Base-by-base conservation (phyloP, 768 basidiomycete genomes). In the Ramaria rubella region DNA sequence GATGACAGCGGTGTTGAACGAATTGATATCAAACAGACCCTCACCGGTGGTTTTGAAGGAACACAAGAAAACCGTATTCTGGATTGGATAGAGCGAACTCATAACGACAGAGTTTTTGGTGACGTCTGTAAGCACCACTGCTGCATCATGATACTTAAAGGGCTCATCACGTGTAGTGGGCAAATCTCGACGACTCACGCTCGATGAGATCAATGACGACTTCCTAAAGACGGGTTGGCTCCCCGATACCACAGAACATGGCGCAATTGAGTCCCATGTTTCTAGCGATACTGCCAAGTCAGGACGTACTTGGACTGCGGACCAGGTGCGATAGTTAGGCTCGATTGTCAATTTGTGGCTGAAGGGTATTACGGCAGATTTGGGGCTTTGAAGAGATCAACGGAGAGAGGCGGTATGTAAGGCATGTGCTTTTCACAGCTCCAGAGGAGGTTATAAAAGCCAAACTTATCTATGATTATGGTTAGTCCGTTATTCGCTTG, bases 221-320 rank as follows among this genome's bases (percentile, higher is more conserved):
- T 74, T 65, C 59, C 63, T 80, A 57, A 73, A 67, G 63, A 59
- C 63, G 19, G 77, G 65, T 31, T 79, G 78, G 77, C 63, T 71
- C n/a, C 69, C 67, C 23, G 76, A 77, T 45, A 70, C 73, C 34
- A 52, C 68, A 38, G 50, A 58, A 42, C 23, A 26, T 45, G 51
- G 51, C 34, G 19, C 44, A 26, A 52, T 58, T 14, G 4, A 58
- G 17, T 52, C 57, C 12, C 42, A 58, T 45, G 50, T 52, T 23
- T 24, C 38, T 30, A 51, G 49, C 57, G 57, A 58, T 34, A 58
- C 40, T 29, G 27, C 57, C 15, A 51, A 58, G 50, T 42, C 34
- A 31, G 30, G 45, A n/a, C 27, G 26, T 9, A 21, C 23, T 15
- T 58, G 57, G 57, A 38, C 30, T 14, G 57, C 57, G 17, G 57